phyloP scores from a whole-genome alignment of 116 monocot species.

The Posidonia oceanica region DNA sequence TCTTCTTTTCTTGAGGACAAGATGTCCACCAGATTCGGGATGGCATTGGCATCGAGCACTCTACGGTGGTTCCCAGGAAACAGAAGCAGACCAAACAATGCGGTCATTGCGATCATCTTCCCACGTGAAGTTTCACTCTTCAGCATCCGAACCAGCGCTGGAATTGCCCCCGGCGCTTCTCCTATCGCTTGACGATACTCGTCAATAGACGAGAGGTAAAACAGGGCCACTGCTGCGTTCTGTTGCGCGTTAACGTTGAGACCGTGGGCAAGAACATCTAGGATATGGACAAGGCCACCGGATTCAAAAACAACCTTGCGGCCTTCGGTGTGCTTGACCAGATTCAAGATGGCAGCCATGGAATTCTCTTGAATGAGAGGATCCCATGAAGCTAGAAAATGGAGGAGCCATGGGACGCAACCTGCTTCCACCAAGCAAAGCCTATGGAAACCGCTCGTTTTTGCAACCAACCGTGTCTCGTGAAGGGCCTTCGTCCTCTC shows the following conservation, averaged over 20 bases:
- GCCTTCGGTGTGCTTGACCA: conserved; percentile 53
- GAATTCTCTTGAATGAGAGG: conserved; percentile 42
- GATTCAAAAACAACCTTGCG: conserved; percentile 39
- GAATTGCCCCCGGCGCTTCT: conserved; percentile 44
- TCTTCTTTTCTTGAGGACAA: conserved; percentile 40
- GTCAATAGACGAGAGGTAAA: conserved; percentile 50
- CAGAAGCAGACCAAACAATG: conserved; percentile 40
- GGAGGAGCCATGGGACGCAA: conserved; percentile 41
- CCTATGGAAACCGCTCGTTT: conserved; percentile 44
- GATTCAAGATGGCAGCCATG: conserved; percentile 39
- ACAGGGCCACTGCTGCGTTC: conserved; percentile 62
- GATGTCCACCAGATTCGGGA: conserved; percentile 23
- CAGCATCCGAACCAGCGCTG: conserved; percentile 38
- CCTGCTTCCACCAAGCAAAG: conserved; percentile 59
- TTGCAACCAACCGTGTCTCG: conserved; percentile 48
- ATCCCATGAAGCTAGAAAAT: conserved; percentile 37
- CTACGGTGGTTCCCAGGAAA: conserved; percentile 30
- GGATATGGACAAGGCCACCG: conserved; percentile 29
- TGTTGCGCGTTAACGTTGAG: conserved; percentile 28
- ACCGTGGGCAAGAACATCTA: conserved; percentile 27
- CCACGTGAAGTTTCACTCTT: conserved; percentile 37
- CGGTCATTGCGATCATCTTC: conserved; percentile 50
- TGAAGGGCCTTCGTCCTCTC: conserved; percentile 33
- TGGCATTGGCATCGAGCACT: conserved; percentile 28
- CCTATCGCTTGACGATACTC: conserved; percentile 53